Base-by-base conservation (phyloP, 1,139 yeast species). In the Zhuliangozyma parablackwelliae region DNA sequence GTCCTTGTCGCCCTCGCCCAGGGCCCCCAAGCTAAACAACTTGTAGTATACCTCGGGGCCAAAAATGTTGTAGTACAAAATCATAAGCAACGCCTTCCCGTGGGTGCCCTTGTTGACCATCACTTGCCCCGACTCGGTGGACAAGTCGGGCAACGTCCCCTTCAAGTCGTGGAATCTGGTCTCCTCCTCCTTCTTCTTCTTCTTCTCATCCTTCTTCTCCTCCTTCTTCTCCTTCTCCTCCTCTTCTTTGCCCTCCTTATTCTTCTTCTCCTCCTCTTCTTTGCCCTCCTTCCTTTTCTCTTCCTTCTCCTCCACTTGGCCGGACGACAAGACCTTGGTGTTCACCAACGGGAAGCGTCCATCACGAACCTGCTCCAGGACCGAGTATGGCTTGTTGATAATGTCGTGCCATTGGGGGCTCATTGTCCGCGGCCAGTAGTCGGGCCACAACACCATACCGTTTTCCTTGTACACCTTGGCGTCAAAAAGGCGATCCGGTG, bases 381-480 rank as follows among this genome's bases (percentile, higher is more conserved):
- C 54, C 34, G 56, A 47, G 7, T 58, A 56, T 8, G 46, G 51
- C 7, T 74, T 59, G 3, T 72, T 82, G 1, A 86, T 84, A 40
- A 84, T 74, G 10, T 78, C 75, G 56, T 81, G 84, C 54, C 70
- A 85, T 29, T 60, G 60, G 4, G 94, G 94, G 9, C 82, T 72
- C 3, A 83, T 80, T 0, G 87, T 75, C 47, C 94, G 69, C 47
- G 72, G 69, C 95, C 95, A 85, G 56, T 78, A 85, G 57, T 85
- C 95, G 4, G 94, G 92, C 90, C 94, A 85, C 28, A 82, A 62
- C 6, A 85, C 72, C 59, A 82, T 68, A 1, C 92, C 90, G 34
- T 68, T 58, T 10, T 68, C 53, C 32, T 57, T 57, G 57, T 70
- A 85, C 5, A 85, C 76, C 27, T 72, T 74, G 37, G 74, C 63